Base-by-base conservation (phyloP, 352 stramenopile genomes). In the Phytophthora tubulina region DNA sequence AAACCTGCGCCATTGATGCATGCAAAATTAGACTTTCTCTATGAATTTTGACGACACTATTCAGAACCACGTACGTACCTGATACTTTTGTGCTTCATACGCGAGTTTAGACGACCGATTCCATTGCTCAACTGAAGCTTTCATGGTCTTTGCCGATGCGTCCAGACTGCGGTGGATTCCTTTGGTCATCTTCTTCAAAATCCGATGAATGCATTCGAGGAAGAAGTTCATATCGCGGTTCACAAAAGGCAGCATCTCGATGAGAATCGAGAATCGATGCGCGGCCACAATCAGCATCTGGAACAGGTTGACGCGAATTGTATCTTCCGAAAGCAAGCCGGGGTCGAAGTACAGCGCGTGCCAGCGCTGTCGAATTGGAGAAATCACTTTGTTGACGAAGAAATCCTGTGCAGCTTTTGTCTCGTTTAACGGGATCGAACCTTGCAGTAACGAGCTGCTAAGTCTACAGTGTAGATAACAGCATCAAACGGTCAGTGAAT, bases 321-420 rank as follows among this genome's bases (percentile, higher is more conserved):
- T 88, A 13, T 79, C 73, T 46, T 58, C 45, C 6, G 68, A 62
- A 0, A 92, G 72, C 21, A 90, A 46, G 0, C 59, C 60, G 1
- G 76, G 31, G 51, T 92, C 85, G 44, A 93, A 91, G 60, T 86
- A 91, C 27, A 94, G 60, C 39, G 81, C 64, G 42, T 94, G 86
- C 83, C 84, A 94, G 21, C 86, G 81, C 69, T 92, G 86, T 14
- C 82, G 80, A 52, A 92, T 75, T 5, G 86, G 74, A 33, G 85
- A 81, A 6, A 94, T 66, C 38, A 90, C 78, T 63, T 92, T 92
- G 63, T 69, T 81, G 4, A 92, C 83, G 38, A 94, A 89, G 48
- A 91, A 82, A n/a, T 63, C 32, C 2, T 76, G 65, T 8, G 83
- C 61, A 3, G 71, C 60, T 48, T 91, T 90, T 6, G 78, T 81